Percentiles rank a stretch among this genome's conserved stretches.
Evolutionary conservation across 208 protist species (phyloP).

Genomic region (Crithidia sp.): DNA sequence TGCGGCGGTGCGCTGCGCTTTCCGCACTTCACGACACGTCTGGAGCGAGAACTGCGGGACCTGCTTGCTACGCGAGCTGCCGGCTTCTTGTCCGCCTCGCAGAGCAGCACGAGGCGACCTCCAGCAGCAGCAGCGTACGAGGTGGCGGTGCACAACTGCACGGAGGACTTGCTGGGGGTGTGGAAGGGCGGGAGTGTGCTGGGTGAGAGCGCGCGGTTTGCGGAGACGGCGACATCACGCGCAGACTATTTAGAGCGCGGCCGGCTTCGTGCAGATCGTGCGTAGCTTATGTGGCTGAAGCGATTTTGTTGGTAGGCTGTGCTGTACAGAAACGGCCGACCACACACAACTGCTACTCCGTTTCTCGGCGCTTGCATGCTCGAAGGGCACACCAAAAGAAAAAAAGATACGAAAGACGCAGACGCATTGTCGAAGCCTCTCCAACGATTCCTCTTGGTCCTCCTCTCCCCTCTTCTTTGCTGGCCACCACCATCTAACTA

Average conservation of each 20-base stretch:
- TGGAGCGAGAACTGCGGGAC: conserved; percentile 36
- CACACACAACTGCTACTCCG: too few species aligned
- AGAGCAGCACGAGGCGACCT: too few species aligned
- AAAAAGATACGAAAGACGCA: too few species aligned
- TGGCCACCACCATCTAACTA: too few species aligned
- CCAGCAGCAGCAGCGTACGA: conserved; percentile 57
- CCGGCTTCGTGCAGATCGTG: neutral
- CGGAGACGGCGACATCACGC: conserved; percentile 92
- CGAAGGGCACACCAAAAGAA: too few species aligned
- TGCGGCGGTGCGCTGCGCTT: conserved; percentile 98
- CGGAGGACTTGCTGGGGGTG: conserved; percentile 92
- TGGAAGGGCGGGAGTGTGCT: conserved; percentile 97
- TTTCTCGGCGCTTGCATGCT: too few species aligned
- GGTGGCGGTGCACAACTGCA: conserved; percentile 95
- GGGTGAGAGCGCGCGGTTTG: conserved; percentile 92
- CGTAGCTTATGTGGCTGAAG: neutral
- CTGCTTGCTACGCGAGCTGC: conserved; percentile 34
- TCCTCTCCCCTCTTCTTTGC: too few species aligned
- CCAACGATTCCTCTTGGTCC: too few species aligned
- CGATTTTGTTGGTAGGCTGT: neutral
- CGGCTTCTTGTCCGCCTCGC: conserved; percentile 26
- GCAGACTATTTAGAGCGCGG: conserved; percentile 97
- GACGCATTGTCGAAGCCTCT: too few species aligned
- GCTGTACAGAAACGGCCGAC: too few species aligned
- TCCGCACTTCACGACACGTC: conserved; percentile 90